Evolutionary conservation across 2,329 filamentous ascomycete genomes (phyloP).

Genomic region (Acarospora socialis): DNA sequence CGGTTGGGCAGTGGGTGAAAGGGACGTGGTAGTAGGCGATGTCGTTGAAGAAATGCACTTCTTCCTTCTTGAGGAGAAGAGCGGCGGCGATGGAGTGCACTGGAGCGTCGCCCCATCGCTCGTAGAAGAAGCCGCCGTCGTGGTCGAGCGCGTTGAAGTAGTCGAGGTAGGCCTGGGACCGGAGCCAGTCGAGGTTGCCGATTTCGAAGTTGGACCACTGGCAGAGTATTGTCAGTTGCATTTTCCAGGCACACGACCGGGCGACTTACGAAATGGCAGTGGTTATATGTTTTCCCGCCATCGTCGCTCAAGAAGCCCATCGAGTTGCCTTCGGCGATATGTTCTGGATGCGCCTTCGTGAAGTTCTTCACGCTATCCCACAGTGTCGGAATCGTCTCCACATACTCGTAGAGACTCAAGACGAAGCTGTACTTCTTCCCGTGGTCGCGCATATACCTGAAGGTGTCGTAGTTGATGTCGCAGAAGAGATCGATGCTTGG

Average conservation of each 20-base stretch:
- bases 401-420: constrained; percentile 88
- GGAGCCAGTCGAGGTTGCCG: constrained; percentile 84
- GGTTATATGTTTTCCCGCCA: constrained; percentile 81
- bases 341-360: constrained; percentile 77
- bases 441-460: constrained; percentile 90
- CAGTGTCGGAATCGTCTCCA: constrained; percentile 87
- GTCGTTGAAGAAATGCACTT: constrained; percentile 98
- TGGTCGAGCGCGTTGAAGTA: constrained; percentile 79
- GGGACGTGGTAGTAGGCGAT: constrained; percentile 97
- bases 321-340: constrained; percentile 70
- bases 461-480: constrained; percentile 89
- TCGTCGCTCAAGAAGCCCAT: constrained; percentile 89
- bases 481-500: constrained; percentile 93
- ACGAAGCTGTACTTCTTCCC: constrained; percentile 98
- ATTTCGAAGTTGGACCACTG: constrained; percentile 99
- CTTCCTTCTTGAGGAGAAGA: constrained; percentile 75
- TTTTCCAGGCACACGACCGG: neutral
- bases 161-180: constrained; percentile 75
- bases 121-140: constrained; percentile 96
- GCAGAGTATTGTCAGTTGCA: constrained; percentile 13
- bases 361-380: constrained; percentile 96
- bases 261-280: constrained; percentile 79
- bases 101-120: constrained; percentile 94
- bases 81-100: constrained; percentile 94
- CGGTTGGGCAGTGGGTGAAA: constrained; percentile 93